Base-by-base conservation (phyloP, 805 yeast genomes). In the Candida michaelii region DNA sequence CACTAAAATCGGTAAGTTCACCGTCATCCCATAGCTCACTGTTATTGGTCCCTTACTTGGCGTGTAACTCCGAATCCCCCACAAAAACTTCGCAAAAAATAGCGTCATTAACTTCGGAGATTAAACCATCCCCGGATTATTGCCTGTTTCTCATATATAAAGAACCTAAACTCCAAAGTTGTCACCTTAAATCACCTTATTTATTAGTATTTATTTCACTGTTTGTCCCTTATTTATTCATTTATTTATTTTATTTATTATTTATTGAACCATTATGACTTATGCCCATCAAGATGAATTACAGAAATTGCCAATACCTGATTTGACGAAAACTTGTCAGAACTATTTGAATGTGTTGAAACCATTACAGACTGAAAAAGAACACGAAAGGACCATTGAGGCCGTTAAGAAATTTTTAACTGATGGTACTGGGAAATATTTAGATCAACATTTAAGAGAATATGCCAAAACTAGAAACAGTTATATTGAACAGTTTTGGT, bases 401-500 rank as follows among this genome's bases (percentile, higher is more conserved):
- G 86, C 87, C 2, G 83, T 86, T 42, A 62, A 67, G 30, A 54
- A 67, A 49, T 82, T 85, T 62, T 58, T 86, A 44, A 66, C 73
- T 43, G 63, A 75, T 27, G 55, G 73, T 63, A 52, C 62, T 1
- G 60, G 89, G 73, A 15, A 79, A 79, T 40, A 69, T 68, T 42
- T 74, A 79, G 95, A 89, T 56, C 65, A 73, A 19, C 81, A 79
- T 51, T 71, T 89, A 40, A 69, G 82, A 13, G 74, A 74, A 38
- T 87, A 84, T 56, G 65, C 84, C 5, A 72, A 76, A 39, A 66
- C 82, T 12, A 69, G 88, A 48, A 80, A 85, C 38, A 83, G 95
- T 2, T 89, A 85, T 60, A 89, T 89, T 49, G 97, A 89, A 63
- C 95, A 89, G 62, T 89, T 89, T 61, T 89, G 97, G 97, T 89